A percentile compares a stretch with the other conserved stretches of the same genome.
Conservation (phyloP, 2,329 filamentous ascomycete genomes). For the Fulvia fulva region DNA sequence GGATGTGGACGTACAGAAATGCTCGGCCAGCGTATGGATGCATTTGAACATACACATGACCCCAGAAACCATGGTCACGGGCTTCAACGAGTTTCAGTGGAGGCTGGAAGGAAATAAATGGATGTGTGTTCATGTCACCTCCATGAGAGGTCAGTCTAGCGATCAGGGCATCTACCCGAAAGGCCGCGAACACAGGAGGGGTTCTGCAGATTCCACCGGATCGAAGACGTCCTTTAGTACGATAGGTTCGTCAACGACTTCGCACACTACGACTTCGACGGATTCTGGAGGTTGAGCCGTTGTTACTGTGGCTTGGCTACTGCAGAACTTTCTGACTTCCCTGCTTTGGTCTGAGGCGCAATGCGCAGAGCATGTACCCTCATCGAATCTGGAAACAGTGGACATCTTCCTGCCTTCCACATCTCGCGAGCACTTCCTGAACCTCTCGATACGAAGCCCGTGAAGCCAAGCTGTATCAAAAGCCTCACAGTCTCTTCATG, state of each 20-base stretch:
- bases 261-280: neutral
- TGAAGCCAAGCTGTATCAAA: neutral
- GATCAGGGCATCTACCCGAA: neutral
- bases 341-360: too few species aligned
- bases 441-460: neutral
- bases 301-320: neutral
- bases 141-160: neutral
- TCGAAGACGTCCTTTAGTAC: neutral
- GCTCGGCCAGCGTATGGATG: neutral
- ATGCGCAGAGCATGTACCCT: neutral
- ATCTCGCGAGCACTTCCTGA: neutral
- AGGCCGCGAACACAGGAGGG: neutral
- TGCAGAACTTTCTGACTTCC: too few species aligned
- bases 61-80: neutral
- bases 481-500: neutral
- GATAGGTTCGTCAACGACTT: neutral
- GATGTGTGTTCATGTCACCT: neutral
- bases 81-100: neutral
- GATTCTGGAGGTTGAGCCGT: neutral
- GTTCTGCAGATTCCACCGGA: neutral
- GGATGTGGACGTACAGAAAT: neutral
- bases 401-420: neutral
- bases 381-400: neutral
- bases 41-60: neutral
- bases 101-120: neutral